A percentile compares a stretch with the other conserved stretches of the same genome.
Evolutionary conservation across 441 rosid genomes (phyloP).

Genomic region (Eruca vesicaria): DNA sequence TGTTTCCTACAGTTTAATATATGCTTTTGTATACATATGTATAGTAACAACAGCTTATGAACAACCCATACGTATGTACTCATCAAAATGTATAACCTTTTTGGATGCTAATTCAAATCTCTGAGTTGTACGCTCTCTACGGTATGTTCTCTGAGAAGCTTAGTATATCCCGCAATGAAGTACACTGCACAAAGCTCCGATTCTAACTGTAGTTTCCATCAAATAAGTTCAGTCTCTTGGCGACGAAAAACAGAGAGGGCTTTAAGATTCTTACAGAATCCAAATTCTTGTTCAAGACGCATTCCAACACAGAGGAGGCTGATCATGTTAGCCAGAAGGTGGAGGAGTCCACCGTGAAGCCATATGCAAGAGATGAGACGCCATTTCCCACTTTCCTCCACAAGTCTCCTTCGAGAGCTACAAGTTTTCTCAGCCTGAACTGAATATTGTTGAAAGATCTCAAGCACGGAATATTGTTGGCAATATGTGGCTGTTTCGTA

Average conservation of each 20-base stretch:
- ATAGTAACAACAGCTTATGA: constrained; percentile 26
- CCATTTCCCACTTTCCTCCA: constrained; percentile 51
- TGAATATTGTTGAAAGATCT: no score
- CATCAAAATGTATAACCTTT: neutral
- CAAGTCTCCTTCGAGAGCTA: constrained; percentile 55
- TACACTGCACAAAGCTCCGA: constrained; percentile 52
- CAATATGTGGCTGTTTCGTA: no score
- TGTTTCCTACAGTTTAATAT: constrained; percentile 24
- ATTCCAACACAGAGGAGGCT: constrained; percentile 69
- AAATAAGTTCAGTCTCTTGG: neutral
- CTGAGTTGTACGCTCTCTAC: constrained; percentile 12
- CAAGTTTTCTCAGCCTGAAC: constrained; percentile 62
- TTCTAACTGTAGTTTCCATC: constrained; percentile 49
- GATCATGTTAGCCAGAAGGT: constrained; percentile 61
- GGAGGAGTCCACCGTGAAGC: constrained; percentile 78
- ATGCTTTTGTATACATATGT: constrained; percentile 25
- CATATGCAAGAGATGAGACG: constrained; percentile 67
- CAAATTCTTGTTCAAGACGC: constrained; percentile 62
- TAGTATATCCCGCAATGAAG: constrained; percentile 46
- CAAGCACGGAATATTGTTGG: no score
- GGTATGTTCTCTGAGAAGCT: constrained; percentile 34
- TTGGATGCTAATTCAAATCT: constrained; percentile 27
- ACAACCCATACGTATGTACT: neutral
- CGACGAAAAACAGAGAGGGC: neutral
- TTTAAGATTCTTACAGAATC: constrained; percentile 25